Evolutionary conservation across 768 basidiomycete species (phyloP), one percentile per base, ranked within the genome.

Genomic region (Exidia glandulosa): DNA sequence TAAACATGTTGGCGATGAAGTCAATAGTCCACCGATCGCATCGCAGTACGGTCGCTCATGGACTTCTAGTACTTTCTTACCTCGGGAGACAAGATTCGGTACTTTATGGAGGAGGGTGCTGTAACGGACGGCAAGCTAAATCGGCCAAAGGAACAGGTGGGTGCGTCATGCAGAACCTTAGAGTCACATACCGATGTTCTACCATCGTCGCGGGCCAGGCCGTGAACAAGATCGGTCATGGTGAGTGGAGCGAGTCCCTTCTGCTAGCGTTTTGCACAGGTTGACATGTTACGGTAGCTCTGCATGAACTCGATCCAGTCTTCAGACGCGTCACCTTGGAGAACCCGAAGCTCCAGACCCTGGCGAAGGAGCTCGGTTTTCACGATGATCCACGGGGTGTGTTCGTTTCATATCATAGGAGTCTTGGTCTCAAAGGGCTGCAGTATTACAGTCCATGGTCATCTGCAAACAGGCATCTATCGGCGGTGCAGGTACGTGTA

Each of bases 221-320:
- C 1, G 88, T 98, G 30, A 99, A 99, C 74, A 99, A 99, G 81
- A 93, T 94, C 62, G 88, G 91, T 2, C 90, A 93, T 69, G 91
- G 90, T 89, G 65, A 59, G 74, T 63, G 31, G 30, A 60, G 50
- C 10, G 19, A 45, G 45, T 48, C 32, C 29, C 57, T 59, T 32
- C 41, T 57, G 32, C 33, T 41, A 23, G 29, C 33, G 33, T 58
- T 2, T 41, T 32, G 52, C 50, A 57, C 32, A 31, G 47, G 36
- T n/a, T 41, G 59, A 59, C 19, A 33, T 45, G 41, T 32, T 27
- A 31, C 16, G 23, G 56, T 60, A 92, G 94, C 82, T 2, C 74
- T 99, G 9, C 94, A 96, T 65, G 82, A 88, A 61, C 77, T 92
- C 3, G 94, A 98, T 66, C 86, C 88, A 7, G 75, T 79, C 2